phyloP scores from a whole-genome alignment of 306 rosid genomes.

The Myrica gale region DNA sequence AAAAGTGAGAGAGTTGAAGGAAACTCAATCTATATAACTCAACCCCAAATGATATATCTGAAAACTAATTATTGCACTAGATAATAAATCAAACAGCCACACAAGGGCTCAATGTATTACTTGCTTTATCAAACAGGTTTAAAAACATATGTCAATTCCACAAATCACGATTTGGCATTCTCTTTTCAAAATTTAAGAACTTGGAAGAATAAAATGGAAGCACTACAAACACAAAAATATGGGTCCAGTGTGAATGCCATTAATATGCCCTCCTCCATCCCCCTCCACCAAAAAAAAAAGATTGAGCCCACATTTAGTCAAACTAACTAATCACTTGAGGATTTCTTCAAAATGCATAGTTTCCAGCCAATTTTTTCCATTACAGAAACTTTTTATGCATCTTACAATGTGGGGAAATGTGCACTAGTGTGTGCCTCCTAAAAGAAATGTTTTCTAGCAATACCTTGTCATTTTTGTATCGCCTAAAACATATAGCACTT shows the following conservation, averaged over 20 bases:
- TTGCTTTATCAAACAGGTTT: too few species aligned
- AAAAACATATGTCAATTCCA: too few species aligned
- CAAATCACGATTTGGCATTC: too few species aligned
- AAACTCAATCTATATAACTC: slow-evolving; percentile 1
- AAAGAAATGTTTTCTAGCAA: not conserved
- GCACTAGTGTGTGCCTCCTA: not conserved
- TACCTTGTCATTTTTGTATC: not conserved
- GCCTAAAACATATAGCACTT: not conserved
- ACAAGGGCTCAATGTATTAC: too few species aligned
- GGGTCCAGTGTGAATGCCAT: not conserved
- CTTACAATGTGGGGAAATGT: not conserved
- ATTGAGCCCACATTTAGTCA: too few species aligned
- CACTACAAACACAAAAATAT: not conserved
- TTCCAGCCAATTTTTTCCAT: not conserved
- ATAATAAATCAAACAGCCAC: not conserved
- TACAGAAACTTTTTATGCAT: not conserved
- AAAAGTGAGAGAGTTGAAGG: slow-evolving; percentile 27
- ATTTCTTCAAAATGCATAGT: not conserved
- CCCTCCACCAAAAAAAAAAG: too few species aligned
- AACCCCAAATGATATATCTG: slow-evolving; percentile 1
- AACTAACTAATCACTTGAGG: not conserved
- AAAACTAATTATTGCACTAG: not conserved
- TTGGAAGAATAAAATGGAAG: not conserved
- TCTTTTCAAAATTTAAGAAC: too few species aligned
- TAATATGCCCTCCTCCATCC: too few species aligned